phyloP scores from a whole-genome alignment of 83 land plant genomes.

The Diphasiastrum complanatum region DNA sequence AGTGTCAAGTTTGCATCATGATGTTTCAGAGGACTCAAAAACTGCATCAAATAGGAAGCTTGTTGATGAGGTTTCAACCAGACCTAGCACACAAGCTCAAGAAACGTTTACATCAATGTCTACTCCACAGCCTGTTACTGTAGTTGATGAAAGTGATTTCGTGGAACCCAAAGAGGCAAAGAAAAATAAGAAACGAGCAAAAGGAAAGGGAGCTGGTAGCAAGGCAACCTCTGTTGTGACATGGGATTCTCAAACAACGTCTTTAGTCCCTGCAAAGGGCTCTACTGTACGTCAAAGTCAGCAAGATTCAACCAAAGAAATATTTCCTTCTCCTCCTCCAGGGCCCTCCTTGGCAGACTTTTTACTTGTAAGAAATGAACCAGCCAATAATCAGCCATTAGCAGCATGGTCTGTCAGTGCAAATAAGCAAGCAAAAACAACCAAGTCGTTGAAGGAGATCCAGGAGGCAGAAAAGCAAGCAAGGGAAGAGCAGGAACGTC shows the following conservation, averaged over 20 bases:
- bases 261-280: constrained; percentile 6
- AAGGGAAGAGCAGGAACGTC: constrained; percentile 33
- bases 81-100: neutral
- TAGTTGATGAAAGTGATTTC: constrained; percentile 28
- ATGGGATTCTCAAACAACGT: neutral
- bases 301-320: constrained; percentile 12
- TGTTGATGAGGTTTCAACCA: too few relatives aligned
- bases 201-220: constrained; percentile 18
- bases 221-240: constrained; percentile 8
- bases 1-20: too few relatives aligned
- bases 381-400: constrained; percentile 20
- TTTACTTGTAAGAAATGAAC: constrained; percentile 20
- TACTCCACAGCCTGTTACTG: constrained; percentile 1
- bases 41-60: too few relatives aligned
- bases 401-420: constrained; percentile 36
- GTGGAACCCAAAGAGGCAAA: constrained; percentile 40
- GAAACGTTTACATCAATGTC: neutral
- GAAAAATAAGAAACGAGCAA: constrained; percentile 34
- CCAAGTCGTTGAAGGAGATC: constrained; percentile 36
- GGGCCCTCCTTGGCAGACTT: constrained; percentile 28
- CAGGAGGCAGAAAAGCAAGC: constrained; percentile 33
- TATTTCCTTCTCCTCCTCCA: constrained; percentile 20
- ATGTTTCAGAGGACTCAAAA: too few relatives aligned
- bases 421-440: constrained; percentile 12
- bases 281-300: neutral